Evolutionary conservation across 2,329 filamentous ascomycete species (phyloP).

Genomic region (Macroventuria anomochaeta): DNA sequence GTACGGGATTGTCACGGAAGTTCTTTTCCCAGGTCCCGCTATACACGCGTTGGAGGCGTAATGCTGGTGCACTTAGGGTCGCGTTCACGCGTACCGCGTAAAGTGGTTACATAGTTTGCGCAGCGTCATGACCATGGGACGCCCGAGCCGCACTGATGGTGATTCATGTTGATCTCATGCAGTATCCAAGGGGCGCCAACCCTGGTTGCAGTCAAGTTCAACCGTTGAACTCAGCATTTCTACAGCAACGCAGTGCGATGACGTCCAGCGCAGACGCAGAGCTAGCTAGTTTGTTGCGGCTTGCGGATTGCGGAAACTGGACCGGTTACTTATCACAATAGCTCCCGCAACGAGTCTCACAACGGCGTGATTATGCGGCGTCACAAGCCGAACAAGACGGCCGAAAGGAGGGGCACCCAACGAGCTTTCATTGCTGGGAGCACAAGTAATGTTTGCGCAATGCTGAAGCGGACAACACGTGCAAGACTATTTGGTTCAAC

Average conservation of each 20-base stretch:
- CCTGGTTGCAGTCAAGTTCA: constrained; percentile 2
- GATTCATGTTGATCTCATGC: constrained; percentile 22
- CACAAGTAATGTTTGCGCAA: constrained; percentile 5
- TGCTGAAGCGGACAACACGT: not conserved
- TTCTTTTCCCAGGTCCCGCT: constrained; percentile 14
- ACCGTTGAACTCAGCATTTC: constrained; percentile 2
- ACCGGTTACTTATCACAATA: constrained; percentile 11
- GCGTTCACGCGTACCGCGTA: constrained; percentile 18
- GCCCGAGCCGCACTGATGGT: constrained; percentile 12
- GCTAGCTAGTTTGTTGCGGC: constrained; percentile 2
- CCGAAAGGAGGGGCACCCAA: constrained; percentile 1
- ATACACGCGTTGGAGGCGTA: constrained; percentile 15
- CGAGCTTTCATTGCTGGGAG: not conserved
- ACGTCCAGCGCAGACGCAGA: constrained; percentile 1
- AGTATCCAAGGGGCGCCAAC: constrained; percentile 8
- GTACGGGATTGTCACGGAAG: constrained; percentile 23
- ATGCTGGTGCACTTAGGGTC: not conserved
- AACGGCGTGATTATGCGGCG: constrained; percentile 8
- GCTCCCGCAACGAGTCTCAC: constrained; percentile 10
- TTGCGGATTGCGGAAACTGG: constrained; percentile 13
- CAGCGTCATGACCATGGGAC: constrained; percentile 8
- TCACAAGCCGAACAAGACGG: constrained; percentile 4
- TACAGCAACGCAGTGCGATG: constrained; percentile 14
- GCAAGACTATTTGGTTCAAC: not conserved
- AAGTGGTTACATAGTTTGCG: constrained; percentile 12